phyloP scores from a whole-genome alignment of 2,329 filamentous ascomycete species.

The Sclerotinia trifoliorum region DNA sequence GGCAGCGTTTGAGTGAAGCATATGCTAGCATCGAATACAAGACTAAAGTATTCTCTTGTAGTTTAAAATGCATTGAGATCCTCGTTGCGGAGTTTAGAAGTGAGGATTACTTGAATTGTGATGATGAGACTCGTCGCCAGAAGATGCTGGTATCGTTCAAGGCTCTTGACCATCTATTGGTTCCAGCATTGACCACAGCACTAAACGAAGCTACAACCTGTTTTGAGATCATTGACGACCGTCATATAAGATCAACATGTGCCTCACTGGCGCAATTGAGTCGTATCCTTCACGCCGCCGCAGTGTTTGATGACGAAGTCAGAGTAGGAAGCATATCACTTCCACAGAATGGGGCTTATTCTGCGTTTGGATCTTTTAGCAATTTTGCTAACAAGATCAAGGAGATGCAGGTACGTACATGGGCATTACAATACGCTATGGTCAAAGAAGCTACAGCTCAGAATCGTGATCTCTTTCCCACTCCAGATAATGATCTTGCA shows the following conservation, averaged over 20 bases:
- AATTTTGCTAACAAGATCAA: conserved; percentile 68
- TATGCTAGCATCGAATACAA: conserved; percentile 82
- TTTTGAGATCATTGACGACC: conserved; percentile 81
- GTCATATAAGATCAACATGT: conserved; percentile 72
- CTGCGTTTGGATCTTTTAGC: conserved; percentile 46
- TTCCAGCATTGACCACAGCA: conserved; percentile 66
- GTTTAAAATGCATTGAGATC: conserved; percentile 81
- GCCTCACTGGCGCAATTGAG: conserved; percentile 68
- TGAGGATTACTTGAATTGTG: conserved; percentile 53
- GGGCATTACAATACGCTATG: conserved; percentile 83
- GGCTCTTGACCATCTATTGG: conserved; percentile 73
- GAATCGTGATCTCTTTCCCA: conserved; percentile 61
- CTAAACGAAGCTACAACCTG: conserved; percentile 63
- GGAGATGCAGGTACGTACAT: conserved; percentile 83
- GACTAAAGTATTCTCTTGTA: conserved; percentile 86
- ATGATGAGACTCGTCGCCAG: conserved; percentile 64
- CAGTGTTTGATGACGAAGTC: conserved; percentile 83
- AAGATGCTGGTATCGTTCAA: conserved; percentile 75
- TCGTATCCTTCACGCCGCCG: conserved; percentile 73
- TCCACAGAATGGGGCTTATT: conserved; percentile 54
- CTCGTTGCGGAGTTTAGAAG: conserved; percentile 69
- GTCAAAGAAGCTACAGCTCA: conserved; percentile 73
- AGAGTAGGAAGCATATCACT: conserved; percentile 69
- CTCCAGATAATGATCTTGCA: conserved; percentile 69
- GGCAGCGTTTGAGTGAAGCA: conserved; percentile 86